Percentiles rank a stretch among this genome's conserved stretches.
phyloP scores from a whole-genome alignment of 108 stramenopile genomes.

The Stephanodiscus triporus region DNA sequence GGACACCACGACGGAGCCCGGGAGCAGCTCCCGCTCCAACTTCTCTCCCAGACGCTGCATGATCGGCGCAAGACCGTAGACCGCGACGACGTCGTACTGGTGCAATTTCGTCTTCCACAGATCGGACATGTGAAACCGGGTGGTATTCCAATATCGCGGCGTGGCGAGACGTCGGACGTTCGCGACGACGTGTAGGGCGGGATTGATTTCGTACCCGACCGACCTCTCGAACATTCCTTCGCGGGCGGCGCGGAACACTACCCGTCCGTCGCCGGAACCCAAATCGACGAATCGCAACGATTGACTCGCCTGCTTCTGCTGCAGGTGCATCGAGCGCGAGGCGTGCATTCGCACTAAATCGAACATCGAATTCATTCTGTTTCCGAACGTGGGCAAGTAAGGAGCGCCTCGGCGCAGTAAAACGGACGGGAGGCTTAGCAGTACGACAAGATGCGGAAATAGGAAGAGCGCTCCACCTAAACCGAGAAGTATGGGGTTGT shows the following conservation, averaged over 20 bases:
- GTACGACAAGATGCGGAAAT: constrained; percentile 47
- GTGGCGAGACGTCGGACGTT: constrained; percentile 40
- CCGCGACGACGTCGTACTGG: constrained; percentile 59
- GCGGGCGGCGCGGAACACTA: constrained; percentile 66
- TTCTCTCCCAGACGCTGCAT: constrained; percentile 62
- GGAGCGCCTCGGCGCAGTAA: constrained; percentile 60
- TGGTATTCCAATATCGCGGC: constrained; percentile 54
- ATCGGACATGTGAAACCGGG: constrained; percentile 51
- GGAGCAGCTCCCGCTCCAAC: constrained; percentile 54
- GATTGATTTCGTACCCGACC: constrained; percentile 70
- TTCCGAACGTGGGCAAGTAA: constrained; percentile 58
- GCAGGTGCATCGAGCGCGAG: neutral
- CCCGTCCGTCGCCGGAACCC: constrained; percentile 66
- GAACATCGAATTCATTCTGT: constrained; percentile 53
- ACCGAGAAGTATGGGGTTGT: constrained; percentile 26
- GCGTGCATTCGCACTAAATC: constrained; percentile 25
- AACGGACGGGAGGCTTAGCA: constrained; percentile 64
- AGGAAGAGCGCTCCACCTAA: constrained; percentile 40
- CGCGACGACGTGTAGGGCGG: constrained; percentile 47
- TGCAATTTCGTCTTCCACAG: constrained; percentile 58
- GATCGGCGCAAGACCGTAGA: constrained; percentile 69
- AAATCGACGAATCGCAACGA: constrained; percentile 56
- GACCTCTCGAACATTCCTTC: constrained; percentile 54
- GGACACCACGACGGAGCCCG: constrained; percentile 58
- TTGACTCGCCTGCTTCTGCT: neutral